Evolutionary conservation across 495 filamentous ascomycete species (phyloP).

Genomic region (Gamarada debralockiae): DNA sequence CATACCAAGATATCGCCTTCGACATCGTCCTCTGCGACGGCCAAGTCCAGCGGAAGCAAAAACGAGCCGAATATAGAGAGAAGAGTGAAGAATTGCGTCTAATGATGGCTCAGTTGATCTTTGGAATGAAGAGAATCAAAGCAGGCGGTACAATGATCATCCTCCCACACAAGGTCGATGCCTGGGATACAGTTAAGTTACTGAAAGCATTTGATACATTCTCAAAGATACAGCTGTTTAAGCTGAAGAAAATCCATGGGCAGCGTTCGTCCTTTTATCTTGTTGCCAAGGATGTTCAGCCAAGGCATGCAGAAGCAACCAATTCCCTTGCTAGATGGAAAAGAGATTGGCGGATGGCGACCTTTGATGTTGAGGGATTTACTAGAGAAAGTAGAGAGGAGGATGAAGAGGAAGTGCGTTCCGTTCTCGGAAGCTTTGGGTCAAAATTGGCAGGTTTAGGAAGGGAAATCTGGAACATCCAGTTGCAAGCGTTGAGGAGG

Average conservation of each 20-base stretch:
- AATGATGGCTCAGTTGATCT: conserved; percentile 38
- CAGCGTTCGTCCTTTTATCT: too few relatives aligned
- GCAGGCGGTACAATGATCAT: conserved; percentile 41
- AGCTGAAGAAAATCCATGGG: conserved; percentile 38
- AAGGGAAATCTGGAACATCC: too few relatives aligned
- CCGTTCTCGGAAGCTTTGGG: too few relatives aligned
- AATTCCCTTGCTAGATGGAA: too few relatives aligned
- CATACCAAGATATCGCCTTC: conserved; percentile 32
- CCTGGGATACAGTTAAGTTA: conserved; percentile 33
- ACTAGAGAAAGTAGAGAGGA: too few relatives aligned
- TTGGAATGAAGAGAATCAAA: conserved; percentile 43
- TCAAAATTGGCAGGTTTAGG: too few relatives aligned
- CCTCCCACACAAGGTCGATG: conserved; percentile 47
- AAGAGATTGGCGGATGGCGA: too few relatives aligned
- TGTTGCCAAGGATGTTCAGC: too few relatives aligned
- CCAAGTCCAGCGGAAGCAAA: conserved; percentile 48
- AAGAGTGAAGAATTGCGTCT: conserved; percentile 38
- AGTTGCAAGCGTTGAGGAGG: too few relatives aligned
- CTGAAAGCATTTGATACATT: conserved; percentile 41
- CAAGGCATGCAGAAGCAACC: too few relatives aligned
- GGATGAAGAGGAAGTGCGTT: too few relatives aligned
- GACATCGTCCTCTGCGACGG: conserved; percentile 57
- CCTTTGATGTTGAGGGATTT: too few relatives aligned
- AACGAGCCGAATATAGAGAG: conserved; percentile 36
- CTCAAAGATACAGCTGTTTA: conserved; percentile 42